These are phyloP conservation scores for Panicum virgatum DNA, from an alignment of 202 grass and related monocot species.

Conservation along the genomic window DNA sequence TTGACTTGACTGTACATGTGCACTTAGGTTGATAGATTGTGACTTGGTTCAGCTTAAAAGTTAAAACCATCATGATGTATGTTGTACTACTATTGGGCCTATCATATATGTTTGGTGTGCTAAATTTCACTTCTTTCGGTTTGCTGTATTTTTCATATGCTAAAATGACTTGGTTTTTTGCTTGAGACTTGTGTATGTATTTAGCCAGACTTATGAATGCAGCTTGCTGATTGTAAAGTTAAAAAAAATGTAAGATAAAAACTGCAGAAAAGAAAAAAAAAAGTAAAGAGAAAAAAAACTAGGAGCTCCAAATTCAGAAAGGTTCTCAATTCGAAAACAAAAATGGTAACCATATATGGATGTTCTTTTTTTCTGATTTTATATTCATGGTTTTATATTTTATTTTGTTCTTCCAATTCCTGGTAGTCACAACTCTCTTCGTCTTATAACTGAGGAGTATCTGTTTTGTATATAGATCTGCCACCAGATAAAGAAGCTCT, in stretches of 20 bases:
- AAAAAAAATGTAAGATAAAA: not conserved
- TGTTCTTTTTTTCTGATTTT: not conserved
- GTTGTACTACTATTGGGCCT: not conserved
- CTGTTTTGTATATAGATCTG: slow-evolving; percentile 60
- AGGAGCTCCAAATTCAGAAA: not conserved
- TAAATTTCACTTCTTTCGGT: not conserved
- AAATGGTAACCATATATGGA: not conserved
- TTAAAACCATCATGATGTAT: no score
- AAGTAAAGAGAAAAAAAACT: not conserved
- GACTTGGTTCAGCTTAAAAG: no score
- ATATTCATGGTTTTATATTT: not conserved
- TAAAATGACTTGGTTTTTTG: not conserved
- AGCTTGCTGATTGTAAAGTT: not conserved
- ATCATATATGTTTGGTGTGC: not conserved
- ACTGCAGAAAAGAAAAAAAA: not conserved
- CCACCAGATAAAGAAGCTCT: slow-evolving; percentile 88
- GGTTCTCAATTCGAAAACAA: not conserved
- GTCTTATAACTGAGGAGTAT: not conserved
- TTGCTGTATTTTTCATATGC: not conserved
- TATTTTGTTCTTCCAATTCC: not conserved
- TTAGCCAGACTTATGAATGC: not conserved
- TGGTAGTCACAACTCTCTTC: not conserved
- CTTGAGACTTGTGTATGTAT: not conserved
- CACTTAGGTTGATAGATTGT: not conserved
- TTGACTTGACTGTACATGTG: not conserved